Evolutionary conservation across 2,329 filamentous ascomycete species (phyloP), one percentile per base, ranked within the genome.

Genomic region (Boeremia lycopersici): DNA sequence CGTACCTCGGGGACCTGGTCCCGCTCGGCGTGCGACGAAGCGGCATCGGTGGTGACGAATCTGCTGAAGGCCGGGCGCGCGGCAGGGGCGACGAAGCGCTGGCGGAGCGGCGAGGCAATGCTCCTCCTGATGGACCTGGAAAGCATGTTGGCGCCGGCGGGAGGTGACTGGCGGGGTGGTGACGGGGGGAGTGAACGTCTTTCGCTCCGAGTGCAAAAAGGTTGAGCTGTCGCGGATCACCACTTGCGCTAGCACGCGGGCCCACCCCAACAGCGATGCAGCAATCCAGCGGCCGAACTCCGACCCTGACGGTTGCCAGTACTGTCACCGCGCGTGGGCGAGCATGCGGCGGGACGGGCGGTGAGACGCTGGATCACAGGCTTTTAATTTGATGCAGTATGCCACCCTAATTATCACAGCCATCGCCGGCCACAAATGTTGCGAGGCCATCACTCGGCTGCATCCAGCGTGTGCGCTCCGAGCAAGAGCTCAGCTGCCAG

Each of bases 21-120:
- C 82, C 90, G 90, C 77, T 93, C 91, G 71, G 92, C 88, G 77
- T 96, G 91, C 71, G 92, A 88, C 71, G 90, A 93, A 66, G 95
- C 95, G 64, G 95, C 95, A 80, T 98, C 89, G 66, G 95, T 98
- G 68, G 95, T 99, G 73, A 99, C 95, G 68, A 86, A 86, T 76
- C 93, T 86, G 68, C 71, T 71, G 46, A 68, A 64, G 53, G 71
- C 70, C 55, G 72, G 68, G 52, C 67, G 60, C 47, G 70, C 68
- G 42, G 64, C 61, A 50, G 71, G 69, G 50, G 65, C 65, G 60
- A 72, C 65, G 61, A 64, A 69, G 69, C 69, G 74, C 68, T 74
- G 74, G 59, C 74, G 63, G 57, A 76, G 63, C 52, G 74, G 74
- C 61, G 72, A 71, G 53, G 68, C 72, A 69, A 75, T 69, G 65